A percentile compares a stretch with the other conserved stretches of the same genome.
Conservation (phyloP, 129 eudicot species). For the Flaveria brownii region DNA sequence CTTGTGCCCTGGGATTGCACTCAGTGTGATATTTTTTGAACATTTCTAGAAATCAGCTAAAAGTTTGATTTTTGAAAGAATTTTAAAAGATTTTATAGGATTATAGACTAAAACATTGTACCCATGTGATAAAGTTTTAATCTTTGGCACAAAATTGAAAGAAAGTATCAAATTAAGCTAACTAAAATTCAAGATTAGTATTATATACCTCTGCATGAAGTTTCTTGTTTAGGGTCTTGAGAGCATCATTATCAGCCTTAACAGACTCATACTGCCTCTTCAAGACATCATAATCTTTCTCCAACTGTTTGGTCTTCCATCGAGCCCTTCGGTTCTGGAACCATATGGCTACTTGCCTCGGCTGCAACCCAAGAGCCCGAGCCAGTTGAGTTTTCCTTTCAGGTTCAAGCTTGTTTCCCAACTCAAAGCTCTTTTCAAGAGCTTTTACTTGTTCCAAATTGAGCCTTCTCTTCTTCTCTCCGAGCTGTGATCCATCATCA, state of each 20-base stretch:
- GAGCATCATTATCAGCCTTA: conserved; percentile 84
- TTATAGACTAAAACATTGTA: conserved; percentile 10
- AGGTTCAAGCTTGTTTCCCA: conserved; percentile 80
- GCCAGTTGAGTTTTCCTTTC: conserved; percentile 88
- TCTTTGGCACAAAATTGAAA: neutral
- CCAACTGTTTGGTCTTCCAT: conserved; percentile 95
- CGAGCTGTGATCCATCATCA: conserved; percentile 78
- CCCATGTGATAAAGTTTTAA: conserved; percentile 19
- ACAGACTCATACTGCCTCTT: conserved; percentile 78
- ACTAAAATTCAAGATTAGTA: neutral
- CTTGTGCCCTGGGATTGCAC: too few species aligned
- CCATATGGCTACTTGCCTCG: conserved; percentile 91
- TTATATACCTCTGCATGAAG: conserved; percentile 77
- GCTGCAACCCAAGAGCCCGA: conserved; percentile 79
- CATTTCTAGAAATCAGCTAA: conserved; percentile 9
- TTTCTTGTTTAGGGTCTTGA: conserved; percentile 73
- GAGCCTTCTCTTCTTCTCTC: conserved; percentile 88
- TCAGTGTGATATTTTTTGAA: too few species aligned
- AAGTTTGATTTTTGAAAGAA: conserved; percentile 15
- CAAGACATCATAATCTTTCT: conserved; percentile 70
- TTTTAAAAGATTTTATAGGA: neutral
- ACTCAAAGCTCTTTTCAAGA: conserved; percentile 82
- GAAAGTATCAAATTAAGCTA: neutral
- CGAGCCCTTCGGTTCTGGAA: conserved; percentile 94
- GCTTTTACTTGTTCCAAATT: conserved; percentile 86